Evolutionary conservation across 2,329 filamentous ascomycete genomes (phyloP).

Genomic region (Aureobasidium musti): DNA sequence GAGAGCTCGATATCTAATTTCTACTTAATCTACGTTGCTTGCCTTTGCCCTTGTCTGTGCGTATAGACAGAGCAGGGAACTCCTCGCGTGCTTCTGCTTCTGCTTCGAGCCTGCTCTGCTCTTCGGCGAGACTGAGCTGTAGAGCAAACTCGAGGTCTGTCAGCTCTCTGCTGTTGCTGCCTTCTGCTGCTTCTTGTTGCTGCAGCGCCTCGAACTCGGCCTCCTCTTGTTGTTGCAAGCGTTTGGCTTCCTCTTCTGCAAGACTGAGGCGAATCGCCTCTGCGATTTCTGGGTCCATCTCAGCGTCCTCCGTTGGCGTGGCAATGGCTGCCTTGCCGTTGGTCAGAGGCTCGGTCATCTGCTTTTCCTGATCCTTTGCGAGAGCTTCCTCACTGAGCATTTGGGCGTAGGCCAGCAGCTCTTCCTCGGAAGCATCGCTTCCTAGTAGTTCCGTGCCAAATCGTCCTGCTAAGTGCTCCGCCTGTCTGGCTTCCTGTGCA

Average conservation of each 20-base stretch:
- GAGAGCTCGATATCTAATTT: not conserved
- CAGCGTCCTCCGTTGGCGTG: constrained; percentile 40
- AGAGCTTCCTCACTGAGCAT: constrained; percentile 63
- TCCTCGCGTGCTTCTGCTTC: constrained; percentile 31
- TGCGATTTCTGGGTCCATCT: constrained; percentile 60
- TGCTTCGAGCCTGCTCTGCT: constrained; percentile 47
- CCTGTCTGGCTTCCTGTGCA: constrained; percentile 65
- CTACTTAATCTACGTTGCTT: constrained; percentile 1
- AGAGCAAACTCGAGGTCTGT: constrained; percentile 63
- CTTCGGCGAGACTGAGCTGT: constrained; percentile 63
- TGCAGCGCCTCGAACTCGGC: constrained; percentile 30
- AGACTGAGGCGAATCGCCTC: constrained; percentile 62
- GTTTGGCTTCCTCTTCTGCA: constrained; percentile 29
- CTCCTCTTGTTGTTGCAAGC: constrained; percentile 17
- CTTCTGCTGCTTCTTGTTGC: constrained; percentile 39
- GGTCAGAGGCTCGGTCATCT: constrained; percentile 45
- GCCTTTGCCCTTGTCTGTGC: constrained; percentile 4
- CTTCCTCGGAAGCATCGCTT: constrained; percentile 59
- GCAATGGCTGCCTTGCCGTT: constrained; percentile 43
- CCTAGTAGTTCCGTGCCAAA: constrained; percentile 79
- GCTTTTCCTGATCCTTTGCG: constrained; percentile 53
- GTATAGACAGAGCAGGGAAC: constrained; percentile 39
- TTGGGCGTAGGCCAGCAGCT: constrained; percentile 63
- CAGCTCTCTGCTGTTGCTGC: constrained; percentile 49
- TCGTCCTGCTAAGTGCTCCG: constrained; percentile 69